These are phyloP conservation scores for Thielaviopsis ethacetica DNA, from an alignment of 2,329 filamentous ascomycete species.

Conservation along the genomic window DNA sequence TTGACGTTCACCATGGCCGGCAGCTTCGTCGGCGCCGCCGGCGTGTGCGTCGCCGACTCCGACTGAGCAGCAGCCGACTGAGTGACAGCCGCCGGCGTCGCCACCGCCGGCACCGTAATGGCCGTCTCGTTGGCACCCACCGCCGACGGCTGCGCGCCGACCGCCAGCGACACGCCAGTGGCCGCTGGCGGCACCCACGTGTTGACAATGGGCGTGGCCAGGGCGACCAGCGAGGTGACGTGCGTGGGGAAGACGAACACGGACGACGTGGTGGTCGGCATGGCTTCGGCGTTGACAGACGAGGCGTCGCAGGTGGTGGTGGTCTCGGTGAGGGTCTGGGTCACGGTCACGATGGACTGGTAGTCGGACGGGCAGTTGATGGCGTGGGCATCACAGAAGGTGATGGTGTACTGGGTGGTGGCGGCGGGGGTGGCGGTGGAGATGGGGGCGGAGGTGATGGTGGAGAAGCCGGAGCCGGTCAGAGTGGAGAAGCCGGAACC, in stretches of 20 bases:
- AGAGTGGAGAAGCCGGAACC: too few species aligned
- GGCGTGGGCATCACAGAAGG: conserved; percentile 22
- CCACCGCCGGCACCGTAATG: not conserved
- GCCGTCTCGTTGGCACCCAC: not conserved
- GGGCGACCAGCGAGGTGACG: not conserved
- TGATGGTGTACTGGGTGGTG: conserved; percentile 19
- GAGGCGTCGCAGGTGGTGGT: conserved; percentile 3
- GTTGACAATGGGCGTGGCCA: conserved; percentile 8
- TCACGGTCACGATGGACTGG: conserved; percentile 20
- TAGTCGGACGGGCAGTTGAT: conserved; percentile 25
- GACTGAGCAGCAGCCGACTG: not conserved
- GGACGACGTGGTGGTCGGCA: not conserved
- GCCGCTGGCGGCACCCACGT: conserved; percentile 2
- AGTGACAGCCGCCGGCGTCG: too few species aligned
- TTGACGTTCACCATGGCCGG: too few species aligned
- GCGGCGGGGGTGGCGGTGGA: conserved; percentile 11
- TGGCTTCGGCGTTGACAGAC: not conserved
- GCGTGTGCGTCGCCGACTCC: not conserved
- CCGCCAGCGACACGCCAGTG: not conserved
- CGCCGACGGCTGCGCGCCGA: conserved; percentile 1
- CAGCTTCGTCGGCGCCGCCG: too few species aligned
- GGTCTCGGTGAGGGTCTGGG: conserved; percentile 5
- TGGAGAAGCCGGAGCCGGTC: too few species aligned
- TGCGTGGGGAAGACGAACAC: conserved; percentile 8
- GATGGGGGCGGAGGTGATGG: not conserved